Evolutionary conservation across 768 basidiomycete genomes (phyloP).

Genomic region (Imleria badia): DNA sequence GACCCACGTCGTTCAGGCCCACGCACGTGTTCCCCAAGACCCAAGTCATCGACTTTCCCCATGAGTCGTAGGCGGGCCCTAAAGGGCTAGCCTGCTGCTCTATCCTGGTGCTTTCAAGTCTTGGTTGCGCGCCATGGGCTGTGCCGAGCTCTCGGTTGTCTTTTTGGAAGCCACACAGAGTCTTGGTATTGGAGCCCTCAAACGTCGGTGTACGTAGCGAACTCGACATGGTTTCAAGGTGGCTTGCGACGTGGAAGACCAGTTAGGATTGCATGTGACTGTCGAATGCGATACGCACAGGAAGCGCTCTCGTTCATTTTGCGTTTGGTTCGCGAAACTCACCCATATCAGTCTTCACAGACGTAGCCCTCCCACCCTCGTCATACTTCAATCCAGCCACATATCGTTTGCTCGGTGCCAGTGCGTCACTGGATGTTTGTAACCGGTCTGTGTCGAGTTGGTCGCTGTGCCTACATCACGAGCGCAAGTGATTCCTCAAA

Average conservation of each 20-base stretch:
- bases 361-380: constrained; percentile 21
- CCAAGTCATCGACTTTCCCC: constrained; percentile 46
- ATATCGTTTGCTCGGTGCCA: constrained; percentile 40
- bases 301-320: constrained; percentile 24
- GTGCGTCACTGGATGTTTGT: constrained; percentile 18
- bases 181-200: constrained; percentile 42
- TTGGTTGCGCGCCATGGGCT: constrained; percentile 55
- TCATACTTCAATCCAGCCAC: constrained; percentile 21
- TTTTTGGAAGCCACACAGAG: constrained; percentile 14
- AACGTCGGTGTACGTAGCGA: constrained; percentile 53
- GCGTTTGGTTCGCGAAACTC: constrained; percentile 12
- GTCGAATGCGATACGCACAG: constrained; percentile 36
- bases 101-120: constrained; percentile 55
- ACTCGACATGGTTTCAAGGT: constrained; percentile 53
- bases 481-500: not conserved
- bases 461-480: constrained; percentile 1
- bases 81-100: constrained; percentile 23
- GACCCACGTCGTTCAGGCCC: constrained; percentile 31
- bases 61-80: constrained; percentile 20
- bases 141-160: constrained; percentile 26
- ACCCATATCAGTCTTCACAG: constrained; percentile 21
- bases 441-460: constrained; percentile 19
- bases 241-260: constrained; percentile 26
- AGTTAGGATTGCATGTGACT: constrained; percentile 19
- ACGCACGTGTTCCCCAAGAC: constrained; percentile 41